Conservation (phyloP, 2,329 filamentous ascomycete species). For the Pezicula radicicola region DNA sequence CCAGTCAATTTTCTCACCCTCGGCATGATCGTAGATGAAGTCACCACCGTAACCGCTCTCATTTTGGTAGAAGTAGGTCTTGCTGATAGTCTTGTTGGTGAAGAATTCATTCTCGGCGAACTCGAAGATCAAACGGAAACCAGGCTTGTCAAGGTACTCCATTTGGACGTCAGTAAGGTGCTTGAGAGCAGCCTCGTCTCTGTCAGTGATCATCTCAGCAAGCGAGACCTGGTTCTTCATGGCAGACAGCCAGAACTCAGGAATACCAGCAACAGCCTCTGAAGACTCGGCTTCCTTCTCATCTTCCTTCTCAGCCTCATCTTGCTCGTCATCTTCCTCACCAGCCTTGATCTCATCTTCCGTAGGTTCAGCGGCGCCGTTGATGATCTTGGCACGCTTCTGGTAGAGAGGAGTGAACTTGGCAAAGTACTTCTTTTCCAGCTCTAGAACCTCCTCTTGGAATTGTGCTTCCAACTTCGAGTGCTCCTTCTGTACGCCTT, state of each 20-base stretch:
- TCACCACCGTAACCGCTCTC: slow-evolving; percentile 98
- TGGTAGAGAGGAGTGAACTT: slow-evolving; percentile 98
- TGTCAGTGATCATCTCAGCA: slow-evolving; percentile 97
- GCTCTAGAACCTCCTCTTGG: slow-evolving; percentile 94
- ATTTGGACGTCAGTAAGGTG: slow-evolving; percentile 90
- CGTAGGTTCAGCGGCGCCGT: slow-evolving; percentile 80
- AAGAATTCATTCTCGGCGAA: slow-evolving; percentile 96
- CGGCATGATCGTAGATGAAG: slow-evolving; percentile 99
- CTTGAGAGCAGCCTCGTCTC: slow-evolving; percentile 92
- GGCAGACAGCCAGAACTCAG: slow-evolving; percentile 98
- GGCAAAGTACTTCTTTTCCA: slow-evolving; percentile 99
- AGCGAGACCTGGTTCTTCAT: slow-evolving; percentile 99
- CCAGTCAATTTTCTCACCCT: slow-evolving; percentile 98
- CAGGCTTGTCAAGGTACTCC: slow-evolving; percentile 98
- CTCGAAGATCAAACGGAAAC: slow-evolving; percentile 97
- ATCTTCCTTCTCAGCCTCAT: slow-evolving; percentile 41
- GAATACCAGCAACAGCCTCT: slow-evolving; percentile 69
- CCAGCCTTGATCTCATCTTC: slow-evolving; percentile 85
- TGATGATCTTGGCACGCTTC: slow-evolving; percentile 90
- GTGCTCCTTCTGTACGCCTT: slow-evolving; percentile 98
- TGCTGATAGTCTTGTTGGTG: slow-evolving; percentile 93
- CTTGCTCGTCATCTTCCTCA: slow-evolving; percentile 68
- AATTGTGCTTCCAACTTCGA: slow-evolving; percentile 97
- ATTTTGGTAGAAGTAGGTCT: slow-evolving; percentile 99
- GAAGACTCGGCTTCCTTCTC: slow-evolving; percentile 50